Evolutionary conservation across 1,284 basidiomycete genomes (phyloP).

Genomic region (Pterulicium gracile): DNA sequence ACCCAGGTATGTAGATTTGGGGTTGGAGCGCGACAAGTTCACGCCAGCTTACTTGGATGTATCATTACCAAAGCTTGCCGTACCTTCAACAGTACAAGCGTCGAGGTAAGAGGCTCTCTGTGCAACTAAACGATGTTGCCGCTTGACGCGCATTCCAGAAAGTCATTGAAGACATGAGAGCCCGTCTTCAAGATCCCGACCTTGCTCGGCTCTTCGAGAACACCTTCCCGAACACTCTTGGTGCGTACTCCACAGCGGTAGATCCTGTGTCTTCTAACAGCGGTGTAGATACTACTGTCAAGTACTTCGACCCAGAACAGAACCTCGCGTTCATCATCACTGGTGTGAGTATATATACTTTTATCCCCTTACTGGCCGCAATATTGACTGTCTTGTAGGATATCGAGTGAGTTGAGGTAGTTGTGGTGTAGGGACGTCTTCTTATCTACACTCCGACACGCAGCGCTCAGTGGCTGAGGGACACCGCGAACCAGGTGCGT

Average conservation of each 20-base stretch:
- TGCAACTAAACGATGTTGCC: not conserved
- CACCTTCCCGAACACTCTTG: conserved; percentile 67
- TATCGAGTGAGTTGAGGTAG: conserved; percentile 38
- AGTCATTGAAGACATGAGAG: conserved; percentile 61
- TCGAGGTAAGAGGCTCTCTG: conserved; percentile 27
- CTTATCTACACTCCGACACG: conserved; percentile 6
- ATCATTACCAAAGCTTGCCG: conserved; percentile 23
- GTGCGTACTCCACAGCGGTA: conserved; percentile 30
- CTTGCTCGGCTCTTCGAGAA: conserved; percentile 68
- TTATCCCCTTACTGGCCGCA: conserved; percentile 4
- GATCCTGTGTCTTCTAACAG: no score
- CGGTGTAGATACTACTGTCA: conserved; percentile 57
- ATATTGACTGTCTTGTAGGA: conserved; percentile 29
- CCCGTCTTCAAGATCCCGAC: conserved; percentile 60
- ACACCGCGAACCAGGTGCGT: conserved; percentile 63
- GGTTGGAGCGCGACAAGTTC: no score
- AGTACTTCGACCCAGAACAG: conserved; percentile 56
- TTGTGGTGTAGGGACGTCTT: not conserved
- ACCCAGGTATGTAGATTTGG: conserved; percentile 15
- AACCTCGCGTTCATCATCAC: conserved; percentile 72
- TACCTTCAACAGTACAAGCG: conserved; percentile 43
- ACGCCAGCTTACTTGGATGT: not conserved
- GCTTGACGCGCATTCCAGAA: conserved; percentile 25
- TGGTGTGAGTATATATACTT: conserved; percentile 32
- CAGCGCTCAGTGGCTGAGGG: conserved; percentile 63